Base-by-base conservation (phyloP, 352 stramenopile species). In the Aphanomyces stellatus region DNA sequence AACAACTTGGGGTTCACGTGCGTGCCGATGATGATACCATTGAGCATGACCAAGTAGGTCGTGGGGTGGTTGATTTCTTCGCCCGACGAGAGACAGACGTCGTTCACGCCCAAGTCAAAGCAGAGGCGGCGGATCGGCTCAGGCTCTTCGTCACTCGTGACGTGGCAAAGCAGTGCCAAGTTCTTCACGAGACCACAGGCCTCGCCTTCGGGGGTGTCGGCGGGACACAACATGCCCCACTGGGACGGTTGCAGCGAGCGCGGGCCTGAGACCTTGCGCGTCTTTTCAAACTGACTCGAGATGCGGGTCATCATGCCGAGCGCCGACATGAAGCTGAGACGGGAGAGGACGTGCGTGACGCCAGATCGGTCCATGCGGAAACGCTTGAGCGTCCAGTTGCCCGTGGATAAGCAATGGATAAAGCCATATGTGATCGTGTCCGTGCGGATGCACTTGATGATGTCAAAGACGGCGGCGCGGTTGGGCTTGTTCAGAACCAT, bases 301-400 rank as follows among this genome's bases (percentile, higher is more conserved):
- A 99, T 98, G 64, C 97, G 88, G 6, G 97, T 99, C 97, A 99
- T 99, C 95, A 99, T 99, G 22, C 97, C 97, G 25, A 99, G 71
- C 13, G 96, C 96, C 17, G 93, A 98, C 79, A 99, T 99, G 81
- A 99, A 99, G 33, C 88, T 98, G 3, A 99, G 82, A 10, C 97
- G 85, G 42, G 90, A 98, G 4, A 99, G 83, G 13, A 99, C 95
- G 79, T 99, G 96, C 0, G 95, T 98, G 19, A 98, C 93, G 56
- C 91, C 97, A 22, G 96, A 94, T 33, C 97, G 91, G 70, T 99
- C 97, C 97, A 99, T 99, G 31, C 96, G 89, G 81, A 99, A 99
- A 28, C 97, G 91, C 78, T 99, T 99, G 7, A 99, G 79, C 31
- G 98, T 98, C 97, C 97, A 99, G 80, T 99, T 99, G 40, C 97